Conservation (phyloP, 139 green algal genomes). For the Chlamydomonas sp. region DNA sequence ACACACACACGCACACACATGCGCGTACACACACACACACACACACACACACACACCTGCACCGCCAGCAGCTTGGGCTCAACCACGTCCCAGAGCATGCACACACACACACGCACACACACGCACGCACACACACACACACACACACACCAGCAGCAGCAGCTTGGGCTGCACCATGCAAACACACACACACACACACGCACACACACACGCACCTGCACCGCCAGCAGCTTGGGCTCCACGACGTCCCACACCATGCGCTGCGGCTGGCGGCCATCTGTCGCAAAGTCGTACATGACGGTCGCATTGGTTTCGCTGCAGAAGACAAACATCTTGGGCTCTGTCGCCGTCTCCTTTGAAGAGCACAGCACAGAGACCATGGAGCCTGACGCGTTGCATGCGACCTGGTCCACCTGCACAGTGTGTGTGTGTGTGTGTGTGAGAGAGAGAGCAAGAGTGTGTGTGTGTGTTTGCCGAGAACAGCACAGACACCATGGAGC, state of each 20-base stretch:
- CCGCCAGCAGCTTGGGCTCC: constrained; percentile 49
- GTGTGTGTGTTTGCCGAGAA: no score
- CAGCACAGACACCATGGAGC: no score
- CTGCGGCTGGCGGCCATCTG: constrained; percentile 24
- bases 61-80: no score
- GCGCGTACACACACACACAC: no score
- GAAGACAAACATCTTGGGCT: constrained; percentile 38
- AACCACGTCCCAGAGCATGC: no score
- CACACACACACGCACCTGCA: constrained; percentile 39
- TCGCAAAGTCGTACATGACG: constrained; percentile 28
- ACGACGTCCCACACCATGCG: constrained; percentile 42
- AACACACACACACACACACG: no score
- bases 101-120: no score
- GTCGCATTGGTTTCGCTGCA: constrained; percentile 29
- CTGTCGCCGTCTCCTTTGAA: constrained; percentile 18
- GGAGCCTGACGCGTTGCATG: constrained; percentile 50
- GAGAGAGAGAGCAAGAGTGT: not conserved
- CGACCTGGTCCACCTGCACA: constrained; percentile 34
- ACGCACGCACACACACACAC: no score
- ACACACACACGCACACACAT: no score
- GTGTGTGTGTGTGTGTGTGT: not conserved
- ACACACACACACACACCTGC: no score
- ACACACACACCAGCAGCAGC: no score
- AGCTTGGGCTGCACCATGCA: no score
- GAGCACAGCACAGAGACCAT: constrained; percentile 38